Conservation (phyloP, 2,329 filamentous ascomycete species). For the Colletotrichum musicola region DNA sequence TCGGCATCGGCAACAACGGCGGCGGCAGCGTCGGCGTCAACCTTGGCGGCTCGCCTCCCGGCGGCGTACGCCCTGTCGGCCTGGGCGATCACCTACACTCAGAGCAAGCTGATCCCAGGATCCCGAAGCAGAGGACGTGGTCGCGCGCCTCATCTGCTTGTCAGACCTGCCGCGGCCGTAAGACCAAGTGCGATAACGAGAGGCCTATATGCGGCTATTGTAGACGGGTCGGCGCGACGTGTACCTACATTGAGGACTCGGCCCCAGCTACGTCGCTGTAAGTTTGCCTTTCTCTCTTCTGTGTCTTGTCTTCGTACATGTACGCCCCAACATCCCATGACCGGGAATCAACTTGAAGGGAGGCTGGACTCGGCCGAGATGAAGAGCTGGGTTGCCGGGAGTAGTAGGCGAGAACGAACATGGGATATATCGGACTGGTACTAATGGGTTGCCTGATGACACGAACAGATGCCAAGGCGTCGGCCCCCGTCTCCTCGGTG, state of each 20-base stretch:
- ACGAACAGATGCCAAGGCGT: slow-evolving; percentile 32
- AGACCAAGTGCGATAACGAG: slow-evolving; percentile 55
- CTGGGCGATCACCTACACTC: slow-evolving; percentile 15
- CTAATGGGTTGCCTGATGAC: slow-evolving; percentile 6
- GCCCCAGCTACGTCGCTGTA: slow-evolving; percentile 32
- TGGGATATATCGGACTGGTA: slow-evolving; percentile 10
- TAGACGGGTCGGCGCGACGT: slow-evolving; percentile 47
- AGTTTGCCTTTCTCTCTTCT: slow-evolving; percentile 3
- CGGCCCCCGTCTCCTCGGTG: slow-evolving; percentile 29
- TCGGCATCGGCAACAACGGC: background rate
- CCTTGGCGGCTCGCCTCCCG: slow-evolving; percentile 23
- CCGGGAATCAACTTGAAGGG: too few species aligned
- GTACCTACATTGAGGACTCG: slow-evolving; percentile 45
- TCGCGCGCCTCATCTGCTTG: slow-evolving; percentile 46
- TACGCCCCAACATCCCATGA: background rate
- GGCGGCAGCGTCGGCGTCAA: background rate
- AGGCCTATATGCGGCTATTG: slow-evolving; percentile 53
- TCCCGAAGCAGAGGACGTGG: slow-evolving; percentile 33
- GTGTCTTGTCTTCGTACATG: background rate
- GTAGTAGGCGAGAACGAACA: background rate
- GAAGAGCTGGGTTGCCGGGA: too few species aligned
- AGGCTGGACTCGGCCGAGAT: too few species aligned
- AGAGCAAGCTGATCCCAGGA: slow-evolving; percentile 30
- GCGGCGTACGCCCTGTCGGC: slow-evolving; percentile 5
- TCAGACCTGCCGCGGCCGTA: slow-evolving; percentile 51